Evolutionary conservation across 371 early-diverging fungal genomes (phyloP).

Genomic region (Encephalitozoon hellem): DNA sequence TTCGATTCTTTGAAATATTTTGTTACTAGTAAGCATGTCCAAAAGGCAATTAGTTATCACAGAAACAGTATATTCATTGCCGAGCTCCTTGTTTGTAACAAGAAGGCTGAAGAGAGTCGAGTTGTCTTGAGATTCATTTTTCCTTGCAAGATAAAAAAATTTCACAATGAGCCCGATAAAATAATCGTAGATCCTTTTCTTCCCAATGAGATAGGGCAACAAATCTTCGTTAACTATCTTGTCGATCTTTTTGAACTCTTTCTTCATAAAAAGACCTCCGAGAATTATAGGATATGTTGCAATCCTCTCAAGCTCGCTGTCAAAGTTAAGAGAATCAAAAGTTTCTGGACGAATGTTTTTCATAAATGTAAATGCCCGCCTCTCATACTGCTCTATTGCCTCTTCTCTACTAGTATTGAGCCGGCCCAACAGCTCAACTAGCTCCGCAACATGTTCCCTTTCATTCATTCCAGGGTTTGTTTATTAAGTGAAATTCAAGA

Average conservation of each 20-base stretch:
- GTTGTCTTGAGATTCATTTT: not conserved
- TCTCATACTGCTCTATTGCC: not conserved
- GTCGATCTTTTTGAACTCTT: not conserved
- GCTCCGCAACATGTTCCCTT: not conserved
- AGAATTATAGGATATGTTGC: not conserved
- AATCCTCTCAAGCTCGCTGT: not conserved
- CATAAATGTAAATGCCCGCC: not conserved
- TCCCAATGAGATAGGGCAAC: conserved; percentile 4
- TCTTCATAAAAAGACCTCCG: not conserved
- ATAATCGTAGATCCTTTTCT: conserved; percentile 12
- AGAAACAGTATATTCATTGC: conserved; percentile 23
- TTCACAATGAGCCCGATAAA: conserved; percentile 15
- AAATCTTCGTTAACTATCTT: not conserved
- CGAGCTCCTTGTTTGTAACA: conserved; percentile 30
- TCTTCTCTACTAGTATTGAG: not conserved
- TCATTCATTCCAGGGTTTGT: not conserved
- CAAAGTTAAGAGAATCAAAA: not conserved
- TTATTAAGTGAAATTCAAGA: not conserved
- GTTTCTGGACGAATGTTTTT: not conserved
- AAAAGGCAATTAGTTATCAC: conserved; percentile 36
- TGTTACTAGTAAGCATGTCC: conserved; percentile 31
- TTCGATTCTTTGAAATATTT: conserved; percentile 15
- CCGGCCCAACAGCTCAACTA: not conserved
- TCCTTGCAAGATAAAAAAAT: conserved; percentile 27
- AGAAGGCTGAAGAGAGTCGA: conserved; percentile 14